phyloP scores from a whole-genome alignment of 108 stramenopile species.

The Nitzschia sp. region DNA sequence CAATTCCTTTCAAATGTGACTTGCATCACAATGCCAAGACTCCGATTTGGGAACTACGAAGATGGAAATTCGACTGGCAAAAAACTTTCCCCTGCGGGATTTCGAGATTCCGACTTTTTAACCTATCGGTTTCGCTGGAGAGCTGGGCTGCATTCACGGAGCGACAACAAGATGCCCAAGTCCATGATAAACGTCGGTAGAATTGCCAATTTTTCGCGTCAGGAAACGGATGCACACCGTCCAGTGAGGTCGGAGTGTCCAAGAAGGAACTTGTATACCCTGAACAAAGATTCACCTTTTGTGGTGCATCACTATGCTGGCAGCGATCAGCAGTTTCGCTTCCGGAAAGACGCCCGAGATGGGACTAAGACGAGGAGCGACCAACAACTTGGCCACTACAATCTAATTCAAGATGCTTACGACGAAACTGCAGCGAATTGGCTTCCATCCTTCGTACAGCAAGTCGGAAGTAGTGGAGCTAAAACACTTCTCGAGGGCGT shows the following conservation, averaged over 20 bases:
- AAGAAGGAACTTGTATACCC: conserved; percentile 9
- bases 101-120: conserved; percentile 9
- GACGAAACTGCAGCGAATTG: conserved; percentile 11
- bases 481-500: conserved; percentile 9
- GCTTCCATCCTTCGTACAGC: conserved; percentile 13
- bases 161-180: conserved; percentile 21
- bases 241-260: conserved; percentile 24
- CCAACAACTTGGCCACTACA: background rate
- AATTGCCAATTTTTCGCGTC: conserved; percentile 20
- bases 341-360: conserved; percentile 33
- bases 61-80: conserved; percentile 2
- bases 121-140: conserved; percentile 25
- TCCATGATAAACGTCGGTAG: conserved; percentile 15
- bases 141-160: conserved; percentile 12
- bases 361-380: conserved; percentile 22
- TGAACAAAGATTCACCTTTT: conserved; percentile 15
- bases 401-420: background rate
- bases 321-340: conserved; percentile 16
- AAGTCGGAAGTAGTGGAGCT: background rate
- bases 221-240: conserved; percentile 24
- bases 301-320: conserved; percentile 38
- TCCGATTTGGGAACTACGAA: conserved; percentile 27
- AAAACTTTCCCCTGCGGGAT: background rate
- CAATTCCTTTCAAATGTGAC: background rate
- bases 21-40: conserved; percentile 37